phyloP scores from a whole-genome alignment of 2,329 filamentous ascomycete species.

The Clarireedia monteithiana region DNA sequence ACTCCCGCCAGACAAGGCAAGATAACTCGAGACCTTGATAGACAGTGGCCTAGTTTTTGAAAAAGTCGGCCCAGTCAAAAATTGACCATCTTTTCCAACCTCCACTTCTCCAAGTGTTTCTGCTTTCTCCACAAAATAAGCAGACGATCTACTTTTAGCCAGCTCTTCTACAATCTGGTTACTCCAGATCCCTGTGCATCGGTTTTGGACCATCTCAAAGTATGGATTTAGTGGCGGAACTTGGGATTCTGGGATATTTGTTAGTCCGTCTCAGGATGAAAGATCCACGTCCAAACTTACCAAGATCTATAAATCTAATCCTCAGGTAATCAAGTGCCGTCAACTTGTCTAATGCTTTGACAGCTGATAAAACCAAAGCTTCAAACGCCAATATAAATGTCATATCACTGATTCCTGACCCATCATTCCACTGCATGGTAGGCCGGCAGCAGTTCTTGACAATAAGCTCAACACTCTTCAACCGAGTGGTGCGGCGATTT shows the following conservation, averaged over 20 bases:
- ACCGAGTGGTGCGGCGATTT: conserved; percentile 37
- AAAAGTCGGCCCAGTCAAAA: conserved; percentile 18
- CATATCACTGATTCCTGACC: conserved; percentile 64
- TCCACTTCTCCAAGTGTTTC: conserved; percentile 56
- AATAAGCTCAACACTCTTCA: conserved; percentile 62
- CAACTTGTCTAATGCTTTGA: conserved; percentile 51
- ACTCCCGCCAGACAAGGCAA: conserved; percentile 20
- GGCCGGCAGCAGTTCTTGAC: conserved; percentile 67
- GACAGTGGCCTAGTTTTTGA: conserved; percentile 22
- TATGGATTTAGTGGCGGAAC: conserved; percentile 66
- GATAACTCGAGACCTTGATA: conserved; percentile 27
- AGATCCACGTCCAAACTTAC: conserved; percentile 29
- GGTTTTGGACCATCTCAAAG: conserved; percentile 53
- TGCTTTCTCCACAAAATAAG: conserved; percentile 52
- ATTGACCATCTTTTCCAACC: conserved; percentile 48
- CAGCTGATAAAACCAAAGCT: conserved; percentile 54
- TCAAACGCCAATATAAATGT: conserved; percentile 67
- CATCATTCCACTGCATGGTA: conserved; percentile 46
- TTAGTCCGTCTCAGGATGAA: not conserved
- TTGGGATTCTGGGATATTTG: conserved; percentile 49
- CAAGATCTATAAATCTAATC: conserved; percentile 69
- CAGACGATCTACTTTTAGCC: conserved; percentile 47
- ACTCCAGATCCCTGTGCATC: conserved; percentile 66
- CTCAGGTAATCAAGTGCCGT: conserved; percentile 55
- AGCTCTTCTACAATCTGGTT: conserved; percentile 56